phyloP scores from a whole-genome alignment of 1,139 yeast genomes.

The Yamadazyma pseudoaaseri region DNA sequence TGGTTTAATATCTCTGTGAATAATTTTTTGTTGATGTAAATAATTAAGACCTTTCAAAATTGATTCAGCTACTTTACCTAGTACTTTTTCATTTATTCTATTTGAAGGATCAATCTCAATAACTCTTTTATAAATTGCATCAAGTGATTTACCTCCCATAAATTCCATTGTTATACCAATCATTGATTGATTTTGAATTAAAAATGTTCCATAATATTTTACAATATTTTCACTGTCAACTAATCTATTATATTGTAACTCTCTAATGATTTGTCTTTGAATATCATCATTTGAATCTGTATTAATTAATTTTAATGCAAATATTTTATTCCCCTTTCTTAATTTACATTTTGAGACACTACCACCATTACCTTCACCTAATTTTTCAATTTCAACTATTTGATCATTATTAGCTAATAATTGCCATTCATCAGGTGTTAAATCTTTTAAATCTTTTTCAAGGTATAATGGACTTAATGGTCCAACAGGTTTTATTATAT shows the following conservation, averaged over 20 bases:
- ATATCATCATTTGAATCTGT: slow-evolving; percentile 81
- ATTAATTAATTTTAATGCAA: slow-evolving; percentile 82
- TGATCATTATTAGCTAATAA: slow-evolving; percentile 49
- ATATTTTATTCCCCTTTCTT: slow-evolving; percentile 48
- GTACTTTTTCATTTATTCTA: slow-evolving; percentile 85
- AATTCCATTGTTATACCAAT: slow-evolving; percentile 93
- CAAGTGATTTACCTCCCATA: slow-evolving; percentile 91
- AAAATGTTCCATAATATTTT: slow-evolving; percentile 86
- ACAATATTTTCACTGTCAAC: slow-evolving; percentile 86
- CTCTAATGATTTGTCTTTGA: slow-evolving; percentile 81
- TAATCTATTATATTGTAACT: slow-evolving; percentile 79
- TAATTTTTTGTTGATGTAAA: slow-evolving; percentile 80
- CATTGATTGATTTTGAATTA: slow-evolving; percentile 71
- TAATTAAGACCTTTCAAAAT: slow-evolving; percentile 83
- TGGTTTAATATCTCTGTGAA: slow-evolving; percentile 93
- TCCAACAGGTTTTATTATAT: slow-evolving; percentile 7
- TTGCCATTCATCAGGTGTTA: slow-evolving; percentile 82
- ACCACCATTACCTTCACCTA: slow-evolving; percentile 97
- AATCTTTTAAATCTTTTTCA: slow-evolving; percentile 43
- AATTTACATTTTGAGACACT: slow-evolving; percentile 70
- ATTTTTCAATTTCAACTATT: slow-evolving; percentile 43
- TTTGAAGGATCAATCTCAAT: slow-evolving; percentile 65
- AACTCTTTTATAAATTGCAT: slow-evolving; percentile 78
- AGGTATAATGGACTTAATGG: slow-evolving; percentile 11
- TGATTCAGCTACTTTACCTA: slow-evolving; percentile 86